Evolutionary conservation across 1,139 yeast genomes (phyloP), one percentile per base, ranked within the genome.

Genomic region (Kodamaea fungicola): DNA sequence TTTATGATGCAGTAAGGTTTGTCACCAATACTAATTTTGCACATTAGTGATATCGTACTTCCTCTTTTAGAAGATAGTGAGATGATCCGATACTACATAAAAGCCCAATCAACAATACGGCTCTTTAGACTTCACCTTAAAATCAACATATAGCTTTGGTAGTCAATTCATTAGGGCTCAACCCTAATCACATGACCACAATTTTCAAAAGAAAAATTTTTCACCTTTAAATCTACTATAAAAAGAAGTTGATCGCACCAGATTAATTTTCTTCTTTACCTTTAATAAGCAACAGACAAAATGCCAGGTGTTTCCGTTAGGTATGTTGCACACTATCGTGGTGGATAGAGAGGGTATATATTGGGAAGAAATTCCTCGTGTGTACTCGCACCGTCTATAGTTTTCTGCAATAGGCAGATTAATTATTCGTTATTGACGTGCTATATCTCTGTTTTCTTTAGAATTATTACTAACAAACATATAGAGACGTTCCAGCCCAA

Each of bases 401-500:
- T 32, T 32, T 16, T 25, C 24, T 22, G 25, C 10, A 19, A 21
- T 24, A 6, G 25, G 26, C 10, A 29, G 31, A 22, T 29, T 5
- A 23, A 24, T 8, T 28, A 12, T 28, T 23, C 6, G 26, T 23
- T 23, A 23, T 23, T 8, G 9, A 8, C 26, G 26, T 8, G 26
- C 26, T 23, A 8, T 8, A 23, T 23, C 26, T 23, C 10, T 23
- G 26, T 23, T 4, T 23, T 23, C 3, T 23, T 23, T 8, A 4
- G 10, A 3, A 23, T 8, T 26, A 6, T 34, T 59, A 65, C 74
- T 69, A 67, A 68, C 72, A 55, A 22, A 34, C 4, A 28, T 32
- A 31, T 68, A 84, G 94, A 83, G 98, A 92, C 97, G 98, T 92
- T 76, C 96, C 97, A 78, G 98, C 98, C 76, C 97, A 92, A 85